Evolutionary conservation across 768 basidiomycete genomes (phyloP).

Genomic region (Tephrocybe sp.): DNA sequence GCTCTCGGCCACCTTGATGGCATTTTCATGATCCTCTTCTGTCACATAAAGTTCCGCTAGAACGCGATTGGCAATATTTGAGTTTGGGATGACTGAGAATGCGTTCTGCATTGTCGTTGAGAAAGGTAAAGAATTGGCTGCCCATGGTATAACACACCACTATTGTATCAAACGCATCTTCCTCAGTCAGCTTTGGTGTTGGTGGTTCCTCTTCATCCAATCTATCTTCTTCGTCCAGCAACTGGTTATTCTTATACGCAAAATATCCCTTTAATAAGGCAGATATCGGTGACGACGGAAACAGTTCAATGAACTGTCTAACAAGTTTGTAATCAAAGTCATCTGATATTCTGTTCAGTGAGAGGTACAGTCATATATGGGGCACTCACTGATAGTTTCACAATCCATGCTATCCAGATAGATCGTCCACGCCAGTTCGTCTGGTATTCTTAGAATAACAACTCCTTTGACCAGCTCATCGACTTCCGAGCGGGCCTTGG

Average conservation of each 20-base stretch:
- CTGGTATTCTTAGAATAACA: constrained; percentile 70
- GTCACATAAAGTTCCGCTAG: constrained; percentile 60
- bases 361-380: constrained; percentile 5
- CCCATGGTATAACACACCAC: constrained; percentile 44
- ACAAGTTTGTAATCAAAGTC: constrained; percentile 59
- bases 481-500: constrained; percentile 53
- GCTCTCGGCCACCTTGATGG: constrained; percentile 67
- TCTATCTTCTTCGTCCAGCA: constrained; percentile 38
- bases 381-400: constrained; percentile 57
- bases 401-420: constrained; percentile 74
- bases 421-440: constrained; percentile 81
- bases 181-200: constrained; percentile 33
- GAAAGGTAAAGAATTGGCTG: constrained; percentile 1
- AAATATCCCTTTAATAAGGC: constrained; percentile 67
- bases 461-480: constrained; percentile 72
- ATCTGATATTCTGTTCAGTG: not conserved
- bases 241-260: constrained; percentile 47
- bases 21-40: constrained; percentile 72
- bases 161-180: constrained; percentile 59
- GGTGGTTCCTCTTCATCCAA: constrained; percentile 28
- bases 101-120: constrained; percentile 44
- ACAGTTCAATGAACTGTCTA: constrained; percentile 58
- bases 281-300: constrained; percentile 59
- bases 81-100: constrained; percentile 47
- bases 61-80: constrained; percentile 66